Conservation (phyloP, 2,329 filamentous ascomycete genomes). For the Cladosporium sp. region DNA sequence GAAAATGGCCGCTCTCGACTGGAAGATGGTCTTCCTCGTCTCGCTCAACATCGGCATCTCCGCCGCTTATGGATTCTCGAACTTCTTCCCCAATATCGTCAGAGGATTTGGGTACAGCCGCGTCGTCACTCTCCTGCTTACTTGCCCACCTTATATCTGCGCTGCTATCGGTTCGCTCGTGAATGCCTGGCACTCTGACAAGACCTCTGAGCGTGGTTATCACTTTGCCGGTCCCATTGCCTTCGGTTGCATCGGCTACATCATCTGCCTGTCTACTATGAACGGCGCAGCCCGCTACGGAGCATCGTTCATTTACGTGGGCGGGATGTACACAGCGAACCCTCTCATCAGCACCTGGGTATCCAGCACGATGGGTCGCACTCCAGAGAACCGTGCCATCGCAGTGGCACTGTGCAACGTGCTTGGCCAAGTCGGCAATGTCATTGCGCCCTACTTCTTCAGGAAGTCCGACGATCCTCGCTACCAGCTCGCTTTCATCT, state of each 20-base stretch:
- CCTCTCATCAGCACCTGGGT: slow-evolving; percentile 41
- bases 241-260: slow-evolving; percentile 13
- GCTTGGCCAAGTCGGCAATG: slow-evolving; percentile 40
- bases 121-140: slow-evolving; percentile 35
- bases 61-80: slow-evolving; percentile 14
- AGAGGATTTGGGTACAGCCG: slow-evolving; percentile 38
- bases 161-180: slow-evolving; percentile 31
- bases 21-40: slow-evolving; percentile 14
- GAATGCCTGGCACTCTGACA: slow-evolving; percentile 39
- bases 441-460: slow-evolving; percentile 47
- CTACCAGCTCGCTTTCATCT: slow-evolving; percentile 19
- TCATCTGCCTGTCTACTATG: slow-evolving; percentile 10
- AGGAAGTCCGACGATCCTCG: slow-evolving; percentile 18
- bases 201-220: slow-evolving; percentile 43
- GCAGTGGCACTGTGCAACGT: slow-evolving; percentile 42
- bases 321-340: slow-evolving; percentile 39
- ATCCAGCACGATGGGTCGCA: slow-evolving; percentile 36
- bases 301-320: slow-evolving; percentile 38
- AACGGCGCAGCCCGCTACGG: slow-evolving; percentile 27
- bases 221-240: slow-evolving; percentile 22
- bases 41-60: slow-evolving; percentile 6
- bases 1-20: slow-evolving; percentile 16
- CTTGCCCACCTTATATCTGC: slow-evolving; percentile 35
- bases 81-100: slow-evolving; percentile 15
- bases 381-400: slow-evolving; percentile 42